Conservation (phyloP, 2,329 filamentous ascomycete species). For the Cercospora beticola region DNA sequence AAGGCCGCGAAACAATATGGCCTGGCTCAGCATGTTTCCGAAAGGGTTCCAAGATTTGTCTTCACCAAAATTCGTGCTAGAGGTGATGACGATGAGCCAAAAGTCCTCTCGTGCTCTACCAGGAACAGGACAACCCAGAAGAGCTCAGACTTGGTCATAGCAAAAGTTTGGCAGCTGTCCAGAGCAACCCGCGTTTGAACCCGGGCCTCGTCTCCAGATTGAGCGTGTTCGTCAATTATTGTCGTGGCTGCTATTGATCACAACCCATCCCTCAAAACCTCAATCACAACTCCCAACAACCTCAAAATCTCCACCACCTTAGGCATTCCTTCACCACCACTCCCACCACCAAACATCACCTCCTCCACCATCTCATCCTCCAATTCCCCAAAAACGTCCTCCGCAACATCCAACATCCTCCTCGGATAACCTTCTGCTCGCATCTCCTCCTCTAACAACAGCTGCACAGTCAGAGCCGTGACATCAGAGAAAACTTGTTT, state of each 20-base stretch:
- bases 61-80: neutral
- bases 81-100: neutral
- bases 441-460: neutral
- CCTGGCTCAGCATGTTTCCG: neutral
- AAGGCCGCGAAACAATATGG: neutral
- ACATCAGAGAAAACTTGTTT: neutral
- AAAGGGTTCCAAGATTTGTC: neutral
- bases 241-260: neutral
- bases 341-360: neutral
- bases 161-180: neutral
- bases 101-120: neutral
- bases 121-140: neutral
- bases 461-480: neutral
- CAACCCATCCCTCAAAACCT: neutral
- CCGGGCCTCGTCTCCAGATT: neutral
- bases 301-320: conserved; percentile 4
- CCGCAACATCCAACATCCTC: conserved; percentile 1
- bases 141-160: neutral
- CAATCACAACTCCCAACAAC: neutral
- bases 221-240: neutral
- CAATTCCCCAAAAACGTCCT: neutral
- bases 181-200: neutral
- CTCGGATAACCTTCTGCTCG: conserved; percentile 6
- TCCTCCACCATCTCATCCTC: conserved; percentile 10
- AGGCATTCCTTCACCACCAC: neutral